A percentile compares a stretch with the other conserved stretches of the same genome.
phyloP scores from a whole-genome alignment of 148 eudicot species.

The Chenopodium formosanum region DNA sequence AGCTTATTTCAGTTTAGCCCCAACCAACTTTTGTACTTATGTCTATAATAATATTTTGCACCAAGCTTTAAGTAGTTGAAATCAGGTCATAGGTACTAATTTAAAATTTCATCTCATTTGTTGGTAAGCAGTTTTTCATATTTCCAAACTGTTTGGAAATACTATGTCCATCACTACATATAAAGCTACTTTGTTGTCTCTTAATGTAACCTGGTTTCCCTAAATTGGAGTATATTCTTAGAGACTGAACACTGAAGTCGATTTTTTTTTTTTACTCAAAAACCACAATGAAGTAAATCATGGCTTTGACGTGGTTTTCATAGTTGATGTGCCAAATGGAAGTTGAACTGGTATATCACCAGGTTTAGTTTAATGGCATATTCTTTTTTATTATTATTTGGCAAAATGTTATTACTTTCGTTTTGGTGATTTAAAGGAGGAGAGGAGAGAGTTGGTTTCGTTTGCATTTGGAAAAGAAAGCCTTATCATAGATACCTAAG shows the following conservation, averaged over 20 bases:
- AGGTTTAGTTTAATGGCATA: neutral
- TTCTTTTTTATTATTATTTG: neutral
- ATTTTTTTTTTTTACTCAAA: neutral
- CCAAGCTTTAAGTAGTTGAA: neutral
- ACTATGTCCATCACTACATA: no score
- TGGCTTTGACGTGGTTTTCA: neutral
- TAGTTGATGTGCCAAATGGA: neutral
- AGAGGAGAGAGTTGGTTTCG: neutral
- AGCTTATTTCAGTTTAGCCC: neutral
- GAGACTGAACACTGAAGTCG: neutral
- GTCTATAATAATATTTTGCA: neutral
- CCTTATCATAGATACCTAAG: neutral
- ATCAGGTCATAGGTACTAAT: neutral
- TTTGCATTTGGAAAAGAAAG: neutral
- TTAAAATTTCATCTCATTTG: neutral
- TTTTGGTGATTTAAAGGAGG: neutral
- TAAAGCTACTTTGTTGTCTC: neutral
- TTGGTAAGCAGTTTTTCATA: neutral
- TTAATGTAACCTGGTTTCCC: neutral
- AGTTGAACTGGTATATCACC: neutral
- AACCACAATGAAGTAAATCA: neutral
- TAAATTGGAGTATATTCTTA: neutral
- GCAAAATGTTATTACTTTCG: neutral
- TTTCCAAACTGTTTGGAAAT: neutral
- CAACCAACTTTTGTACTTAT: neutral